Evolutionary conservation across 2,329 filamentous ascomycete genomes (phyloP), one percentile per base, ranked within the genome.

Genomic region (Waltergamsia citrina): DNA sequence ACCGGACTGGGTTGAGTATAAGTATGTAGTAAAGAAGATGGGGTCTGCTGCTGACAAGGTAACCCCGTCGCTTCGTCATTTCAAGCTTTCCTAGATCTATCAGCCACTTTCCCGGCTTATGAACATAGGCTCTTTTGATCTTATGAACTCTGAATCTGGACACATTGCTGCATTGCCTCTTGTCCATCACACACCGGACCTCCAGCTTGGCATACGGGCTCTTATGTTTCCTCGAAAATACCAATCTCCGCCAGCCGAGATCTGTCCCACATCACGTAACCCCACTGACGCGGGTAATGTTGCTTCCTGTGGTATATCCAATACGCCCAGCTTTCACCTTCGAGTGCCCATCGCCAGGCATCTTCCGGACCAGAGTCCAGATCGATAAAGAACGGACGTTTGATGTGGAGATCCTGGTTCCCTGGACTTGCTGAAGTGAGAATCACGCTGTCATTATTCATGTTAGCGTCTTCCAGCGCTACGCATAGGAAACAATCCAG

Each of bases 211-310:
- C 5, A 15, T 14, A 16, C 18, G 28, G 5, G 2, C 15, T 32
- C 4, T 27, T 25, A 15, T 18, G 27, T 12, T 27, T 4, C 9
- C 27, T 2, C 5, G 29, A 32, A 15, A 32, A 17, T 7, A 10
- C 23, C 16, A 30, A 15, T 12, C n/a, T 7, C 28, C 6, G 35
- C 33, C 6, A 38, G 11, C 11, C 37, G 33, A 23, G 21, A 12
- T 15, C 24, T 21, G 25, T 38, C 33, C 37, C 37, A 38, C 20
- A 38, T 28, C 12, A 38, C 33, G 15, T 38, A 38, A 11, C 37
- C 37, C 33, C 33, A 33, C 14, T 25, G 27, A 8, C 33, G 33
- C 14, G 32, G 28, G 10, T 21, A 10, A 15, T 29, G 26, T 7
- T 23, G 25, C 15, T 35, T 18, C 14, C 17, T 16, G 19, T 38